Conservation (phyloP, 73 alveolate genomes). For the Durusdinium trenchii region DNA sequence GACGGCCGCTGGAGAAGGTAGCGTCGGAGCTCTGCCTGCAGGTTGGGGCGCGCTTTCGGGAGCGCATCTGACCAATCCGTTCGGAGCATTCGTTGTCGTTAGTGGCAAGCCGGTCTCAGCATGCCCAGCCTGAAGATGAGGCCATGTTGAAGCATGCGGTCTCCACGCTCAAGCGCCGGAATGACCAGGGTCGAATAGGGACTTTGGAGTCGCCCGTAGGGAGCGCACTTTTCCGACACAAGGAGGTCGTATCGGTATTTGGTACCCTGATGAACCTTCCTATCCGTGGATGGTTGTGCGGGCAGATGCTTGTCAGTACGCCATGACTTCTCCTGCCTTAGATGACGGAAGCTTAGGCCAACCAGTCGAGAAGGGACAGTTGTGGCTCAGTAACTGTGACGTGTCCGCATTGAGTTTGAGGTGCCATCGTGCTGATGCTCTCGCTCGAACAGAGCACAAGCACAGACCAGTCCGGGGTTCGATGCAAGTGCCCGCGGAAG, state of each 20-base stretch:
- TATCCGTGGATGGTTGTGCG: background rate
- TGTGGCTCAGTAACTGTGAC: background rate
- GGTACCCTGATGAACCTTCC: background rate
- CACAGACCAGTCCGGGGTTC: too few relatives aligned
- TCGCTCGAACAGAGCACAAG: background rate
- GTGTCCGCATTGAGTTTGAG: background rate
- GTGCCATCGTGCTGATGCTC: background rate
- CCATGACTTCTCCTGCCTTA: background rate
- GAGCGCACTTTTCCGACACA: background rate
- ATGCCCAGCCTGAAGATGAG: too few relatives aligned
- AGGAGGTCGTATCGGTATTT: background rate
- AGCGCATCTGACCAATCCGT: too few relatives aligned
- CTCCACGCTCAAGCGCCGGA: background rate
- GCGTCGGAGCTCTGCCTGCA: too few relatives aligned
- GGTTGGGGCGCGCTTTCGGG: too few relatives aligned
- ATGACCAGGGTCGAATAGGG: background rate
- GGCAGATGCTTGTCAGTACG: background rate
- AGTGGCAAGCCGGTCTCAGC: too few relatives aligned
- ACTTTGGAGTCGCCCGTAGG: background rate
- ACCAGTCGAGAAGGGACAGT: background rate
- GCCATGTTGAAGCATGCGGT: too few relatives aligned
- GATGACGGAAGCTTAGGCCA: background rate
- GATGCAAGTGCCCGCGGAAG: too few relatives aligned
- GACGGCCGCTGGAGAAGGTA: too few relatives aligned
- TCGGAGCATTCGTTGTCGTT: too few relatives aligned